Conservation (phyloP, 2,329 filamentous ascomycete genomes). For the Colletotrichum aenigma region DNA sequence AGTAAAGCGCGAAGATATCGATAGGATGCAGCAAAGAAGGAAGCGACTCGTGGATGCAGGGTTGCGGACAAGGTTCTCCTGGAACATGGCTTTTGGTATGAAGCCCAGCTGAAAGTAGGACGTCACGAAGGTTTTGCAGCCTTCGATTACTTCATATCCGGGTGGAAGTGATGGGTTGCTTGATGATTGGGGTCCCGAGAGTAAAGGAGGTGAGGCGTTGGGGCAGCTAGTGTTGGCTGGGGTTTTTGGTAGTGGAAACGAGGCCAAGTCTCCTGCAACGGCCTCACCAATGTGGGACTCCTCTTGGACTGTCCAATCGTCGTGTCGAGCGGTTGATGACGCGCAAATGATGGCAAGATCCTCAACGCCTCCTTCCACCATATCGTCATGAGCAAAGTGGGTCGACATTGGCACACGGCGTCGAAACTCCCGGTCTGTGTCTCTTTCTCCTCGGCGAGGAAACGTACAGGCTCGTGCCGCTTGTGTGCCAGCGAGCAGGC, state of each 20-base stretch:
- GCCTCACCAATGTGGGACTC: neutral
- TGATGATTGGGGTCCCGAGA: fast-evolving
- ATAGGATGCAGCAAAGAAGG: neutral
- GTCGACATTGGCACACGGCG: neutral
- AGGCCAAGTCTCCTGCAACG: neutral
- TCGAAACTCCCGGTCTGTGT: neutral
- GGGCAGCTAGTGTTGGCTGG: neutral
- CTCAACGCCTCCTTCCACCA: neutral
- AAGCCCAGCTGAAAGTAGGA: neutral
- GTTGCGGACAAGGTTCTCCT: neutral
- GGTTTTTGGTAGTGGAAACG: neutral
- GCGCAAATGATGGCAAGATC: neutral
- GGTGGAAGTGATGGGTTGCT: neutral
- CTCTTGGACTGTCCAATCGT: neutral
- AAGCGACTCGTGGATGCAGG: neutral
- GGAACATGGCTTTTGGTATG: neutral
- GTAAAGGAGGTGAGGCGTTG: neutral
- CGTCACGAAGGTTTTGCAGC: neutral
- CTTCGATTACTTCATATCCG: neutral
- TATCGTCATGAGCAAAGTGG: neutral
- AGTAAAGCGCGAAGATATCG: neutral
- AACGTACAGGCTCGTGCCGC: neutral
- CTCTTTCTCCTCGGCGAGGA: neutral
- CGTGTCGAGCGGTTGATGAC: neutral
- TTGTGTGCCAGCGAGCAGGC: neutral